Evolutionary conservation across 116 monocot genomes (phyloP).

Genomic region (Papilionanthe hybrid): DNA sequence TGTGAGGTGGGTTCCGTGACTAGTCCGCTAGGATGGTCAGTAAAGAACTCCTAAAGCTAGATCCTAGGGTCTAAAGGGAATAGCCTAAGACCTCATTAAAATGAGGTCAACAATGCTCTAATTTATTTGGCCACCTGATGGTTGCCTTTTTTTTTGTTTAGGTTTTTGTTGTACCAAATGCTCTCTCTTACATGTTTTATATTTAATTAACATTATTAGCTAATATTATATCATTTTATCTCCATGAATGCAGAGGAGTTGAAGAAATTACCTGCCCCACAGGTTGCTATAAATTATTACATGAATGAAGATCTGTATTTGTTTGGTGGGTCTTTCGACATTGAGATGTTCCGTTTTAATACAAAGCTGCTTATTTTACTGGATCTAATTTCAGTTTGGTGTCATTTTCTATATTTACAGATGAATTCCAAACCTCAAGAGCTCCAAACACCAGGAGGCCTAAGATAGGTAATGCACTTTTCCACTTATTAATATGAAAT

Average conservation of each 20-base stretch:
- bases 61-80: too few relatives aligned
- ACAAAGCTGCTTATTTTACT: neutral
- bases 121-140: neutral
- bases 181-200: neutral
- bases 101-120: neutral
- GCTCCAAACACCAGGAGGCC: slow-evolving; percentile 75
- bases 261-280: slow-evolving; percentile 73
- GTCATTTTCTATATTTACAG: slow-evolving; percentile 31
- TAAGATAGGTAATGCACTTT: slow-evolving; percentile 48
- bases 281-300: slow-evolving; percentile 82
- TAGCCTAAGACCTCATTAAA: too few relatives aligned
- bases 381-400: neutral
- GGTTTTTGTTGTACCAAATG: neutral
- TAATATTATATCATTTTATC: neutral
- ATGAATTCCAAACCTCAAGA: slow-evolving; percentile 94
- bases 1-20: too few relatives aligned
- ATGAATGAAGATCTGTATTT: slow-evolving; percentile 84
- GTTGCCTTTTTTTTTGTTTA: neutral
- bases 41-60: too few relatives aligned
- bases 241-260: slow-evolving; percentile 63
- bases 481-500: neutral
- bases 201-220: neutral
- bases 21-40: too few relatives aligned
- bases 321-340: slow-evolving; percentile 55
- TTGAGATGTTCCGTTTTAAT: neutral